phyloP scores from a whole-genome alignment of 176 grass and related monocot species.

The Rhipidocladum racemiflorum region DNA sequence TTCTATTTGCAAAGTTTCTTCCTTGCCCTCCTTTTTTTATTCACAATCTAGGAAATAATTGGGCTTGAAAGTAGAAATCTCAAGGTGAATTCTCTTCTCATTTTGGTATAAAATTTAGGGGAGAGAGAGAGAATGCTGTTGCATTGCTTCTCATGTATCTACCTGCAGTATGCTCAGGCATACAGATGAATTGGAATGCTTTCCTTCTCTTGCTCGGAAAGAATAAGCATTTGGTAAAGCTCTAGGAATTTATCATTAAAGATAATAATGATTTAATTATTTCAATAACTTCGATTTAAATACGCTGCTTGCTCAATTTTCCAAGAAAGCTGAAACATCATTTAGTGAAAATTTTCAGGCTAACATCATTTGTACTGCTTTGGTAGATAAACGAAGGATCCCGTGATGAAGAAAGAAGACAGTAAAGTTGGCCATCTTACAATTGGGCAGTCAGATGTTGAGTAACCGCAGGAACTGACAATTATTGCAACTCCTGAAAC shows the following conservation, averaged over 20 bases:
- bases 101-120: slow-evolving; percentile 16
- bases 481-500: slow-evolving; percentile 78
- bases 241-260: slow-evolving; percentile 14
- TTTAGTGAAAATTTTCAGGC: neutral
- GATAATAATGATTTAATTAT: slow-evolving; percentile 2
- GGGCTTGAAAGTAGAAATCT: neutral
- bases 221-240: slow-evolving; percentile 5
- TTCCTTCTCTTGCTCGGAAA: slow-evolving; percentile 23
- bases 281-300: slow-evolving; percentile 17
- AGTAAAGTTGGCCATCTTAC: slow-evolving; percentile 50
- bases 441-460: slow-evolving; percentile 72
- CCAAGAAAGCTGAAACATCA: neutral
- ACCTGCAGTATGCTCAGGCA: slow-evolving; percentile 1
- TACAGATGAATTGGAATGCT: neutral
- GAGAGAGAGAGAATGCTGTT: neutral
- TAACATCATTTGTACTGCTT: neutral
- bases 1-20: neutral
- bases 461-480: slow-evolving; percentile 92
- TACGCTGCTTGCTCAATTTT: neutral
- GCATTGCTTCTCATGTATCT: neutral
- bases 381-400: slow-evolving; percentile 20
- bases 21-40: neutral
- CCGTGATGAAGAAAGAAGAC: slow-evolving; percentile 21
- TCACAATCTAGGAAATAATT: slow-evolving; percentile 9
- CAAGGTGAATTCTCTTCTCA: neutral